phyloP scores from a whole-genome alignment of 2,329 filamentous ascomycete genomes.

The Ustilaginoidea virens region DNA sequence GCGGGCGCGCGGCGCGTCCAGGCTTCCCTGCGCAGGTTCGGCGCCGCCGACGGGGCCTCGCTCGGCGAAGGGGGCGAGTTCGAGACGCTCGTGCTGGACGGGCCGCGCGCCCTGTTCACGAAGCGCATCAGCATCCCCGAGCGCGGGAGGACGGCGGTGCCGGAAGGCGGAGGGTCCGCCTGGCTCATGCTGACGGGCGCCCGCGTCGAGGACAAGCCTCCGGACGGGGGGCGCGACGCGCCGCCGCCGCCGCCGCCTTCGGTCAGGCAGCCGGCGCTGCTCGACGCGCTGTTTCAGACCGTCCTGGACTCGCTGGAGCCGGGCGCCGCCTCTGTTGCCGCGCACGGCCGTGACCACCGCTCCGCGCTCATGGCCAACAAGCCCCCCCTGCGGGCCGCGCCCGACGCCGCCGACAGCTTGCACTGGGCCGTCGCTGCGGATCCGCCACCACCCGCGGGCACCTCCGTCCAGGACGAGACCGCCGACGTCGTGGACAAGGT shows the following conservation, averaged over 20 bases:
- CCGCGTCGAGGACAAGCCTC: constrained; percentile 31
- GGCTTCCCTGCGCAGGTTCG: constrained; percentile 49
- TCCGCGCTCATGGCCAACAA: not conserved
- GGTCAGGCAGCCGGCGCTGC: constrained; percentile 44
- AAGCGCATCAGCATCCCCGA: constrained; percentile 48
- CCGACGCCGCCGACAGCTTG: constrained; percentile 9
- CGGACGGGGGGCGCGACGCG: constrained; percentile 3
- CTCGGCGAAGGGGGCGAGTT: constrained; percentile 93
- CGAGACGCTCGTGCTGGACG: constrained; percentile 79
- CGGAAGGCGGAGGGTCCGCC: constrained; percentile 63
- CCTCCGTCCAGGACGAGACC: constrained; percentile 31
- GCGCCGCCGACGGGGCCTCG: constrained; percentile 50
- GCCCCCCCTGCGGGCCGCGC: not conserved
- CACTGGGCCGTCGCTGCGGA: constrained; percentile 25
- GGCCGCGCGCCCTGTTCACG: constrained; percentile 59
- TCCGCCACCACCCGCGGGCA: constrained; percentile 5
- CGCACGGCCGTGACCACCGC: not conserved
- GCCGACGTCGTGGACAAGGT: constrained; percentile 31
- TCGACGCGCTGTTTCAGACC: constrained; percentile 46
- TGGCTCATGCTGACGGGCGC: constrained; percentile 50
- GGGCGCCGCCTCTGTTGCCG: not conserved
- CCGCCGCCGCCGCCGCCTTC: constrained; percentile 8
- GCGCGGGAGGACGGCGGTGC: constrained; percentile 33
- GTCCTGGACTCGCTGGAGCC: constrained; percentile 20
- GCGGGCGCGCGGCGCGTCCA: constrained; percentile 30